Evolutionary conservation across 2,329 filamentous ascomycete genomes (phyloP).

Genomic region (Fusarium chaquense): DNA sequence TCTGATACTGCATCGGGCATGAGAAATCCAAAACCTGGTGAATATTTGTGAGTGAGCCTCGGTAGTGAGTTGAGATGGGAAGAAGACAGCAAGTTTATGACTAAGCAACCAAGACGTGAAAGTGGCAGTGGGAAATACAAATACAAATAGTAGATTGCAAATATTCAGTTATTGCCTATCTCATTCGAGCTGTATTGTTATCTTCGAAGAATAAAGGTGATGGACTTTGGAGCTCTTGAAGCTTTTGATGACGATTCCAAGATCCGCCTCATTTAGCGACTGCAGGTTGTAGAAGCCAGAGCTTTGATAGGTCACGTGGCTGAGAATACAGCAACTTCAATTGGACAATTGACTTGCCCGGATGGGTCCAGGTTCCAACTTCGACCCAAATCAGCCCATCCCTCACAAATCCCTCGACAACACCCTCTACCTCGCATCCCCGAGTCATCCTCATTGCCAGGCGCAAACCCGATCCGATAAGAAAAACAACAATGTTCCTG

Average conservation of each 20-base stretch:
- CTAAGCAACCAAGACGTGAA: neutral
- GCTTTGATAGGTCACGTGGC: conserved; percentile 51
- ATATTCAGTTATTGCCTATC: accelerated
- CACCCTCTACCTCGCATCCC: conserved; percentile 41
- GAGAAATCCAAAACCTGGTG: neutral
- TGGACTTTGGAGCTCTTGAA: conserved; percentile 13
- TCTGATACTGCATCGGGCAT: neutral
- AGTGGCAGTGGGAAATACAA: too few relatives aligned
- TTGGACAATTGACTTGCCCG: conserved; percentile 53
- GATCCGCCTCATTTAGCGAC: conserved; percentile 31
- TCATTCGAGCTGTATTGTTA: neutral
- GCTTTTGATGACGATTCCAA: conserved; percentile 28
- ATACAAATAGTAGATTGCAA: neutral
- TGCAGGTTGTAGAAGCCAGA: conserved; percentile 8
- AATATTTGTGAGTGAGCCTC: neutral
- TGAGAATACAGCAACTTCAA: conserved; percentile 38
- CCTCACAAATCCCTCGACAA: conserved; percentile 62
- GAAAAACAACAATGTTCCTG: conserved; percentile 63
- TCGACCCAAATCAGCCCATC: conserved; percentile 60
- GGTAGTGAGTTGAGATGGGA: neutral
- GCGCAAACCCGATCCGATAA: conserved; percentile 43
- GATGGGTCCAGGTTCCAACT: conserved; percentile 51
- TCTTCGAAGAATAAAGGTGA: neutral
- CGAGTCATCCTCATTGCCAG: conserved; percentile 42
- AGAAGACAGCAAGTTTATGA: neutral